Base-by-base conservation (phyloP, 2,329 filamentous ascomycete genomes). In the Trichophyton rubrum region DNA sequence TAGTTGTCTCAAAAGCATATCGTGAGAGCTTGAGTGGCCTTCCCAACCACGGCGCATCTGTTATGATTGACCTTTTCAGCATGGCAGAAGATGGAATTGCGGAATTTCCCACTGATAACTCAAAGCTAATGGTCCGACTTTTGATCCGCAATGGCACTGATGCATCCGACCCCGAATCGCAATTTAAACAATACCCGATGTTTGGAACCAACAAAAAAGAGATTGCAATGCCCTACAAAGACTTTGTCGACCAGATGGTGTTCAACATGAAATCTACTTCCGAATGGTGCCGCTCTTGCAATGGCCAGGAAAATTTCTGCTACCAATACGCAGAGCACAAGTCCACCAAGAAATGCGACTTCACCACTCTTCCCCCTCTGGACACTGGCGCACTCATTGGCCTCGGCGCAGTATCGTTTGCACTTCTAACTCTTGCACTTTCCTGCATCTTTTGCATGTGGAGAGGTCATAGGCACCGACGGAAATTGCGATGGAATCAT, bases 121-220 rank as follows among this genome's bases (percentile, higher is more conserved):
- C 68, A 33, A 73, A 83, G 22, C 74, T 85, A 45, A 81, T 72
- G 69, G 78, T 85, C 33, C 77, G 80, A 20, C 82, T 85, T 67
- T 72, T 78, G 61, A 79, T 81, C 70, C 80, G 79, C 65, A 85
- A 85, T 65, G 80, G 80, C 56, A 82, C 81, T 0, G 71, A 73
- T 24, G 58, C 63, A 9, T 63, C 69, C 22, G 66, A 69, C n/a
- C 55, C 62, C 8, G 69, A 71, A 38, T 67, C 68, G 33, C 65
- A 66, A 0, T 72, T 75, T 35, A 67, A 71, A 15, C 63, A 74
- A 0, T 82, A 80, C 63, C 75, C 80, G 1, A 69, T 84, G 9
- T 84, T 84, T 66, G 74, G 75, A 51, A 70, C 74, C 59, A 75
- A 75, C 1, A 77, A 77, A 1, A 75, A 73, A 62, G 69, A 73